Evolutionary conservation across 1,284 basidiomycete genomes (phyloP), one percentile per base, ranked within the genome.

Genomic region (Anthracocystis walkeri): DNA sequence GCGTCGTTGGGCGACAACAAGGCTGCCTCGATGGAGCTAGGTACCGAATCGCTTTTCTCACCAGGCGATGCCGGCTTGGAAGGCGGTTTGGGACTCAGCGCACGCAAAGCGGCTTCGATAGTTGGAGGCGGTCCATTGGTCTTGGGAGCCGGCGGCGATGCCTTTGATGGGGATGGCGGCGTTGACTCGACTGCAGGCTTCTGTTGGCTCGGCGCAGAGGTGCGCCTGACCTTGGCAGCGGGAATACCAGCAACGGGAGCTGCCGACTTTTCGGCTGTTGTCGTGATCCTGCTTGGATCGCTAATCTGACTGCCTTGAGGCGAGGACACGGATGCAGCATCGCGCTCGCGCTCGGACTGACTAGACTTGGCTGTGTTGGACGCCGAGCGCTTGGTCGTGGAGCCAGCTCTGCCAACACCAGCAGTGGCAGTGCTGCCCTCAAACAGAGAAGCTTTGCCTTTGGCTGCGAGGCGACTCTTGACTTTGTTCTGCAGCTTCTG

Each of bases 401-500:
- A 66, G 18, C 46, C 54, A 14, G 41, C 40, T 5, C 54, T 44
- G 16, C 44, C 41, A 14, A 53, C 35, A 4, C 40, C 49, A 2
- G 10, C 51, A 8, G 29, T 51, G 20, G 31, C 25, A 10, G n/a
- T 42, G 23, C 16, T 51, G 33, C 58, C 8, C 7, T 33, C 25
- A 8, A 48, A 12, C 14, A 29, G 27, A 16, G 44, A 38, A 7
- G 54, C 58, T 44, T 60, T 62, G 23, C 58, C 63, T 48, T 70
- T 75, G 40, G 73, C 73, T 20, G 53, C 73, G 5, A 75, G 64
- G 23, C 73, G 46, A 44, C 67, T 59, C 52, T 70, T 70, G 44
- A 70, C 73, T 48, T 70, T 70, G 35, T 70, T 38, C 42, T 75
- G 67, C 7, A 75, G 58, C 56, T 54, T 58, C 38, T 70, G 64